Evolutionary conservation across 2,329 filamentous ascomycete species (phyloP).

Genomic region (Trichoderma cornu-damae): DNA sequence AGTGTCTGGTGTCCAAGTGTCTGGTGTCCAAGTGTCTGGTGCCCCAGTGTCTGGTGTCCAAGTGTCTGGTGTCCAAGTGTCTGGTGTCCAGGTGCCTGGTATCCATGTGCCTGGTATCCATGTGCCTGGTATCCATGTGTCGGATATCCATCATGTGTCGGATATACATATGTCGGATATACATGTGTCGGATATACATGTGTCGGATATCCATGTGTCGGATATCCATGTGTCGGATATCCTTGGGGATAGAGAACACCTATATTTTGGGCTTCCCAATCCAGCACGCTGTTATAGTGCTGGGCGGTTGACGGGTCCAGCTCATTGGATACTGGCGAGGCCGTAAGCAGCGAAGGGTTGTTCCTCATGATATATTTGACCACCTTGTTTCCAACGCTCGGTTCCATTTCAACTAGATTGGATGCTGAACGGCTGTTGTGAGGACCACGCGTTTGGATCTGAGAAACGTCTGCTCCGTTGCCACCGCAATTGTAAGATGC

Average conservation of each 20-base stretch:
- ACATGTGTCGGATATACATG: too few species aligned
- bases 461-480: not conserved
- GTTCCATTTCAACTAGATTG: not conserved
- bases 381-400: not conserved
- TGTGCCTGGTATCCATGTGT: too few species aligned
- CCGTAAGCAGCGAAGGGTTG: not conserved
- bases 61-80: too few species aligned
- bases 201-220: too few species aligned
- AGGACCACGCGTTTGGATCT: not conserved
- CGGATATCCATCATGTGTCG: too few species aligned
- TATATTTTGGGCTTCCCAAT: not conserved
- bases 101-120: too few species aligned
- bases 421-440: not conserved
- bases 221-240: fast-evolving
- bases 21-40: too few species aligned
- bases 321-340: not conserved
- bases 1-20: too few species aligned
- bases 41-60: too few species aligned
- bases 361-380: not conserved
- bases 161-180: too few species aligned
- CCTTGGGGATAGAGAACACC: not conserved
- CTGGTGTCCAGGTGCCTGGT: too few species aligned
- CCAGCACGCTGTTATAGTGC: not conserved
- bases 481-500: too few species aligned
- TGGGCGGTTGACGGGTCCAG: not conserved